Percentiles rank a stretch among this genome's conserved stretches.
Conservation (phyloP, 192 early-diverging fungal genomes). For the Coemansia interrupta region DNA sequence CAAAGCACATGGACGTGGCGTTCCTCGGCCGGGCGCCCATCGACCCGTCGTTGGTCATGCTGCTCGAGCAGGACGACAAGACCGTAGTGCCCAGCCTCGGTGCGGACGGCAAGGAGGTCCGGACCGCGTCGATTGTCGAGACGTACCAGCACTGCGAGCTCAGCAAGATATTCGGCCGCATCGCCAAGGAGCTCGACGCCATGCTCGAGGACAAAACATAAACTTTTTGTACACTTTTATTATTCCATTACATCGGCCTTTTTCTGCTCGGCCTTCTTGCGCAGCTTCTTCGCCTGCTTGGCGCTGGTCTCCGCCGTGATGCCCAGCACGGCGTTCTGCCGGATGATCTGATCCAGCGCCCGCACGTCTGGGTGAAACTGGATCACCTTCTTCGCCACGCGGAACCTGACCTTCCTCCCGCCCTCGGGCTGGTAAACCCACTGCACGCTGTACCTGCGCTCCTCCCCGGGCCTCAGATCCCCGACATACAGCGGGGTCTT, state of each 20-base stretch:
- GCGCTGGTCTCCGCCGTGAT: slow-evolving; percentile 9
- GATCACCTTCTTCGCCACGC: slow-evolving; percentile 35
- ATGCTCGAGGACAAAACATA: neutral
- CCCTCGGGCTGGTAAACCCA: slow-evolving; percentile 26
- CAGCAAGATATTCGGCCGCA: slow-evolving; percentile 40
- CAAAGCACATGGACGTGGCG: slow-evolving; percentile 74
- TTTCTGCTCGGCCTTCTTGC: slow-evolving; percentile 7
- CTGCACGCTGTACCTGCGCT: slow-evolving; percentile 27
- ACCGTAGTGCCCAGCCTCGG: slow-evolving; percentile 22
- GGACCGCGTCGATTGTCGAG: slow-evolving; percentile 44
- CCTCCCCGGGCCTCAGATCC: slow-evolving; percentile 30
- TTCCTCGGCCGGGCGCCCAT: slow-evolving; percentile 92
- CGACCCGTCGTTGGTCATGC: slow-evolving; percentile 73
- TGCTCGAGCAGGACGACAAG: slow-evolving; percentile 60
- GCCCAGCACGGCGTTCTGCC: slow-evolving; percentile 18
- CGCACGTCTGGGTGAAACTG: slow-evolving; percentile 42
- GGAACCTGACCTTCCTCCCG: slow-evolving; percentile 9
- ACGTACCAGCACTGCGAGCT: slow-evolving; percentile 51
- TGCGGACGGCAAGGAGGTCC: slow-evolving; percentile 15
- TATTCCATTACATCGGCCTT: neutral
- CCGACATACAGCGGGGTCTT: slow-evolving; percentile 23
- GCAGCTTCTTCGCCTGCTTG: slow-evolving; percentile 14
- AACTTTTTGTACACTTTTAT: neutral
- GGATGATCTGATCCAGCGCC: slow-evolving; percentile 31
- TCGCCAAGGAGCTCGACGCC: slow-evolving; percentile 13